These are phyloP conservation scores for Aureobasidium melanogenum DNA, from an alignment of 2,329 filamentous ascomycete species.

Conservation along the genomic window DNA sequence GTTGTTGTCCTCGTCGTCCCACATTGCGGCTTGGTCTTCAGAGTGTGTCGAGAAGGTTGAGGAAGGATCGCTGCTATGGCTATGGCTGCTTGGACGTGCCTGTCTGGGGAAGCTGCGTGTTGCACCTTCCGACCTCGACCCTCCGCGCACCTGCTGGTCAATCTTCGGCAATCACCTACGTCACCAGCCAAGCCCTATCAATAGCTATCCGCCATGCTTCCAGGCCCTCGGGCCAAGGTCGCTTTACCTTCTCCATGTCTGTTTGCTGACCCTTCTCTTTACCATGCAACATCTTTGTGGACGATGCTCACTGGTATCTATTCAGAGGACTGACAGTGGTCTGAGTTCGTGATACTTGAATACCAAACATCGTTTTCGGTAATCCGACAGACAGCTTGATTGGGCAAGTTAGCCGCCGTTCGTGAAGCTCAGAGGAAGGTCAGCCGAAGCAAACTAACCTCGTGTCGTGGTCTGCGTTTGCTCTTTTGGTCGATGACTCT, in stretches of 20 bases:
- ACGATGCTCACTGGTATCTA: no score
- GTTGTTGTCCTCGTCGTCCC: slow-evolving; percentile 99
- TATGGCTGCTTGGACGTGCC: background rate
- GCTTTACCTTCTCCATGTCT: background rate
- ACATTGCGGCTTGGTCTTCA: slow-evolving; percentile 54
- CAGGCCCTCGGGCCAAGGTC: background rate
- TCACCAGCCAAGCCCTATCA: slow-evolving; percentile 3
- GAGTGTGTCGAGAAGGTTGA: background rate
- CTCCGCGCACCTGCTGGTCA: background rate
- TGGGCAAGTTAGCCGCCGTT: background rate
- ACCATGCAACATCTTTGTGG: background rate
- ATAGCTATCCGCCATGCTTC: background rate
- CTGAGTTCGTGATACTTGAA: background rate
- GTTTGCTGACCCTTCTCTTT: background rate
- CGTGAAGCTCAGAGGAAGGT: background rate
- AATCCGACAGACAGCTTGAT: background rate
- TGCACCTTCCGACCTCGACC: background rate
- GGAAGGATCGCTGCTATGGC: background rate
- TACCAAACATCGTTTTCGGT: no score
- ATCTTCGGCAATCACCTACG: slow-evolving; percentile 10
- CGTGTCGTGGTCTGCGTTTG: background rate
- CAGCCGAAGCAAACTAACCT: background rate
- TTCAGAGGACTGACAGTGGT: background rate
- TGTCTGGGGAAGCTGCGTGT: slow-evolving; percentile 11
- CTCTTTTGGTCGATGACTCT: background rate